Percentiles rank a stretch among this genome's conserved stretches.
phyloP scores from a whole-genome alignment of 208 protist genomes.

The Trypanosoma lewisi region DNA sequence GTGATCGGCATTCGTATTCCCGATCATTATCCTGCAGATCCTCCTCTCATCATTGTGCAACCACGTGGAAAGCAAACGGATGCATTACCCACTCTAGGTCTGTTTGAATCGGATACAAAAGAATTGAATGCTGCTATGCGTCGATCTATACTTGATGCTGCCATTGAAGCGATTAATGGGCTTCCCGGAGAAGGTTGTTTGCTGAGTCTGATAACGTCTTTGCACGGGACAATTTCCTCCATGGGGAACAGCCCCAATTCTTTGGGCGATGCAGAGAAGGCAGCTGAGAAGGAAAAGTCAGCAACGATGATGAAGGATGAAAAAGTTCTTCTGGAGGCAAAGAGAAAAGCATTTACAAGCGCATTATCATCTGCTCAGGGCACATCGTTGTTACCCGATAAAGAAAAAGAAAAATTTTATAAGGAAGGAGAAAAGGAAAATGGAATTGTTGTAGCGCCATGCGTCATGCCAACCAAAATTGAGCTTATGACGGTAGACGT shows the following conservation, averaged over 20 bases:
- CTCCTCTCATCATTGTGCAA: conserved; percentile 67
- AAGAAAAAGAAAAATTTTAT: too few relatives aligned
- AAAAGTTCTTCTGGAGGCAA: conserved; percentile 33
- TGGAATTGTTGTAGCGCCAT: conserved; percentile 38
- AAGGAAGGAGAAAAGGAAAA: too few relatives aligned
- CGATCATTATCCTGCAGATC: conserved; percentile 74
- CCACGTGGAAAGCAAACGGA: conserved; percentile 21
- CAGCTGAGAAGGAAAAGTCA: neutral
- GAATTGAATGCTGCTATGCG: conserved; percentile 51
- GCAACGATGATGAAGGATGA: conserved; percentile 6
- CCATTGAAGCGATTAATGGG: conserved; percentile 68
- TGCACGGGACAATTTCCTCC: conserved; percentile 57
- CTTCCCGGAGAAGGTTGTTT: conserved; percentile 63
- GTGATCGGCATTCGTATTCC: conserved; percentile 67
- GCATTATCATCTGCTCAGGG: conserved; percentile 41
- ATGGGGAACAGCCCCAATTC: conserved; percentile 7
- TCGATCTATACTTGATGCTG: conserved; percentile 66
- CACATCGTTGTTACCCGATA: conserved; percentile 23
- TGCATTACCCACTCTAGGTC: conserved; percentile 28
- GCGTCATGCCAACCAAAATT: conserved; percentile 63
- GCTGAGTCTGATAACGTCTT: conserved; percentile 58
- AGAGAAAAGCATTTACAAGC: conserved; percentile 71
- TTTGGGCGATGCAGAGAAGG: neutral
- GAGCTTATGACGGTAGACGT: conserved; percentile 64
- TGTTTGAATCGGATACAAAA: conserved; percentile 58